Conservation (phyloP, 345 rosid species). For the Aegle marmelos region DNA sequence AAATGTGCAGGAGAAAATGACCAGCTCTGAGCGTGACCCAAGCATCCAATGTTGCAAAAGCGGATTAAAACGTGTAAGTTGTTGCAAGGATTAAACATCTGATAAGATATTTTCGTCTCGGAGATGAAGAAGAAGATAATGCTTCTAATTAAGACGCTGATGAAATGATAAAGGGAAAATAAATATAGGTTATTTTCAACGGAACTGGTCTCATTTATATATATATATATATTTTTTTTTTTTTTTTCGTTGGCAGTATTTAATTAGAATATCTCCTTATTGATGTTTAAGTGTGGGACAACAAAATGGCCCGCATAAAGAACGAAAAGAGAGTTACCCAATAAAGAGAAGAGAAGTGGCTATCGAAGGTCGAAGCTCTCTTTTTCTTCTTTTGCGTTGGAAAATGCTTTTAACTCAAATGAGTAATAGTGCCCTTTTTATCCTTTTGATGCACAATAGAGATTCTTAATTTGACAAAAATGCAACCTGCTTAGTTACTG, state of each 20-base stretch:
- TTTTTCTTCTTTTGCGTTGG: constrained; percentile 12
- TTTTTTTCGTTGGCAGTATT: too few species aligned
- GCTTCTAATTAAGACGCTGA: neutral
- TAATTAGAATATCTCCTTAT: too few species aligned
- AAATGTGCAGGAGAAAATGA: neutral
- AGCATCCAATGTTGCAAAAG: constrained; percentile 1
- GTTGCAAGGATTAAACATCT: neutral
- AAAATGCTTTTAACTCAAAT: constrained; percentile 13
- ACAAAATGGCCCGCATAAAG: constrained; percentile 1
- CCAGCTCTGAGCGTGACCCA: neutral
- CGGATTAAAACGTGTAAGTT: neutral
- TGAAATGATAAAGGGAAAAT: too few species aligned
- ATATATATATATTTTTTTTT: too few species aligned
- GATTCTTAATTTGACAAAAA: neutral
- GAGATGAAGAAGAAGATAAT: neutral
- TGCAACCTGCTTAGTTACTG: too few species aligned
- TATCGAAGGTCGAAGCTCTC: neutral
- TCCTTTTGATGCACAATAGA: constrained; percentile 21
- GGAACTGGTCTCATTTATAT: too few species aligned
- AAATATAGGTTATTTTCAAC: too few species aligned
- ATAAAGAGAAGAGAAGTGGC: neutral
- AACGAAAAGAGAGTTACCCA: neutral
- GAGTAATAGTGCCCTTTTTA: constrained; percentile 15
- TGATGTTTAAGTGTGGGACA: too few species aligned
- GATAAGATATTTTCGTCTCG: neutral